Conservation (phyloP, 441 rosid species). For the Bocquillonia castaneifolia region DNA sequence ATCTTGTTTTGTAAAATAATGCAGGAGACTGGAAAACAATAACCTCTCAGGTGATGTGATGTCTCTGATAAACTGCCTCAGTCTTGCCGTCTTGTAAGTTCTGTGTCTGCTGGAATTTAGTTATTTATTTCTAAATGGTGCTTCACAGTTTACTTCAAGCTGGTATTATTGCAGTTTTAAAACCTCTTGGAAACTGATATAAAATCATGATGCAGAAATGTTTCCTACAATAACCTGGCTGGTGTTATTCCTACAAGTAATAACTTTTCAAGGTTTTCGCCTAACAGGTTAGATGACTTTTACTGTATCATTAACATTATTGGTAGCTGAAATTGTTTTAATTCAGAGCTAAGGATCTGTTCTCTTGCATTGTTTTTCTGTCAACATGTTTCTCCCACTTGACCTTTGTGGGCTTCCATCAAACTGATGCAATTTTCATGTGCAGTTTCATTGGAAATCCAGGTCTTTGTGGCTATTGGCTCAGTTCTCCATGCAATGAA, state of each 20-base stretch:
- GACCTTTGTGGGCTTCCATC: background rate
- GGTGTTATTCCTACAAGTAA: constrained; percentile 74
- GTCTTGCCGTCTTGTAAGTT: constrained; percentile 63
- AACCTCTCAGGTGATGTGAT: constrained; percentile 68
- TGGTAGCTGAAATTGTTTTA: background rate
- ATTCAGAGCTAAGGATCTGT: background rate
- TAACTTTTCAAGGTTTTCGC: constrained; percentile 71
- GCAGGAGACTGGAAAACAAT: constrained; percentile 74
- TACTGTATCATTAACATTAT: background rate
- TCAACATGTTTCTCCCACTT: no score
- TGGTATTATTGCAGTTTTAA: background rate
- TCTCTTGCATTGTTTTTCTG: no score
- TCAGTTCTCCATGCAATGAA: constrained; percentile 49
- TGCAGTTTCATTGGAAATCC: constrained; percentile 78
- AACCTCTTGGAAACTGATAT: constrained; percentile 9
- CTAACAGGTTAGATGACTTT: constrained; percentile 47
- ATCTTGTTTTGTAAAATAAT: constrained; percentile 17
- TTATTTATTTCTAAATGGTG: background rate
- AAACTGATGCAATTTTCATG: background rate
- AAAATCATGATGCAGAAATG: constrained; percentile 49
- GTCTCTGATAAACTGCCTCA: constrained; percentile 59
- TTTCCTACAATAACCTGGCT: constrained; percentile 71
- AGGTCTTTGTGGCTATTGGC: constrained; percentile 75
- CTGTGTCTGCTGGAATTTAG: background rate
- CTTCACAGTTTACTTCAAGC: constrained; percentile 5